Conservation (phyloP, 306 rosid genomes). For the Dryas drummondii region DNA sequence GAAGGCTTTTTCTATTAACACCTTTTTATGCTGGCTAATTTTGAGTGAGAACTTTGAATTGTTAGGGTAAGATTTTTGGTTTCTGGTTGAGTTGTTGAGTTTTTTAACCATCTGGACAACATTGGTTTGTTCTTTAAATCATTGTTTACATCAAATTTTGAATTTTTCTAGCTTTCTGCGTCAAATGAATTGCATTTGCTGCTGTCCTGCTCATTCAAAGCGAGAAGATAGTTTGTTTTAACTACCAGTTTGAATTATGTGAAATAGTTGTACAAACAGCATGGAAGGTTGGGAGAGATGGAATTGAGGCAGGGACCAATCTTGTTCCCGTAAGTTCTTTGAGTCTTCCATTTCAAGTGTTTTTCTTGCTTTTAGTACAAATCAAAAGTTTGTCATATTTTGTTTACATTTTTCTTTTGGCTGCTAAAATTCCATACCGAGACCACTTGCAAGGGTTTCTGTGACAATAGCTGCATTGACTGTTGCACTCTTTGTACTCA, state of each 20-base stretch:
- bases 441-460: too few relatives aligned
- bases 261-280: too few relatives aligned
- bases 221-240: background rate
- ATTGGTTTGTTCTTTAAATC: background rate
- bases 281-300: too few relatives aligned
- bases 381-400: too few relatives aligned
- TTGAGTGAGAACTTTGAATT: background rate
- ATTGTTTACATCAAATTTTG: background rate
- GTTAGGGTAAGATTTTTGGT: background rate
- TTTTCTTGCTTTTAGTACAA: too few relatives aligned
- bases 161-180: background rate
- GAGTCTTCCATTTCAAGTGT: too few relatives aligned
- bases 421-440: too few relatives aligned
- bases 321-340: too few relatives aligned
- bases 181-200: background rate
- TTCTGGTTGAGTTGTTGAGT: background rate
- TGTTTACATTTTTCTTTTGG: too few relatives aligned
- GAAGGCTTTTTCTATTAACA: background rate
- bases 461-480: too few relatives aligned
- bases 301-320: too few relatives aligned
- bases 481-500: too few relatives aligned
- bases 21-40: background rate
- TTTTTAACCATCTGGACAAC: background rate
- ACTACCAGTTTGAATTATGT: slow-evolving; percentile 18
- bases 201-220: background rate